phyloP scores from a whole-genome alignment of 2,329 filamentous ascomycete genomes.

The Phialocephala sp. region DNA sequence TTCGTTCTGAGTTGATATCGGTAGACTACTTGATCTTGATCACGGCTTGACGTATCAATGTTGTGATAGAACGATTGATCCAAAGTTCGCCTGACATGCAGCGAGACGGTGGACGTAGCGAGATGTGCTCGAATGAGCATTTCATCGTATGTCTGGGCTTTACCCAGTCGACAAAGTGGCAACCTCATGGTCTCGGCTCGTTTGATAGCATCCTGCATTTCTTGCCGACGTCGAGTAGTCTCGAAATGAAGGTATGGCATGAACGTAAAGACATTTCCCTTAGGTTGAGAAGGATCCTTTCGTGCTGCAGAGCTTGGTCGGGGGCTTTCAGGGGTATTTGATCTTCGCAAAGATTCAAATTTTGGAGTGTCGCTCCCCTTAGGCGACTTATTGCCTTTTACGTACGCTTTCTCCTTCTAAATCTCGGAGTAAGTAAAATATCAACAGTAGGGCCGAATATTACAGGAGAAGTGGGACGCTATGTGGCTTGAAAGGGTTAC shows the following conservation, averaged over 20 bases:
- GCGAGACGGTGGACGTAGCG: slow-evolving; percentile 39
- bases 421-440: background rate
- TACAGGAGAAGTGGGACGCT: background rate
- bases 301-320: slow-evolving; percentile 23
- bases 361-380: slow-evolving; percentile 31
- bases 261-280: slow-evolving; percentile 35
- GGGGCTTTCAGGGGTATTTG: slow-evolving; percentile 20
- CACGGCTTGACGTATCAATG: slow-evolving; percentile 48
- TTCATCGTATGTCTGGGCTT: slow-evolving; percentile 35
- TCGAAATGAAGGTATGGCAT: slow-evolving; percentile 41
- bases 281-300: slow-evolving; percentile 24
- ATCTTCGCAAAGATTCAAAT: slow-evolving; percentile 2
- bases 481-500: background rate
- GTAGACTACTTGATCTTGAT: slow-evolving; percentile 43
- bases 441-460: background rate
- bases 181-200: slow-evolving; percentile 31
- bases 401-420: slow-evolving; percentile 13
- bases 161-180: slow-evolving; percentile 25
- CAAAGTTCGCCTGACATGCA: slow-evolving; percentile 53
- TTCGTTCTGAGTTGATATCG: slow-evolving; percentile 35
- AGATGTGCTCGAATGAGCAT: slow-evolving; percentile 40
- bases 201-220: slow-evolving; percentile 39
- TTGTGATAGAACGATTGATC: slow-evolving; percentile 54
- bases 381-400: slow-evolving; percentile 35
- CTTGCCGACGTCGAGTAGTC: slow-evolving; percentile 31